Evolutionary conservation across 1,284 basidiomycete genomes (phyloP), one percentile per base, ranked within the genome.

Genomic region (Fomitiporia mediterranea): DNA sequence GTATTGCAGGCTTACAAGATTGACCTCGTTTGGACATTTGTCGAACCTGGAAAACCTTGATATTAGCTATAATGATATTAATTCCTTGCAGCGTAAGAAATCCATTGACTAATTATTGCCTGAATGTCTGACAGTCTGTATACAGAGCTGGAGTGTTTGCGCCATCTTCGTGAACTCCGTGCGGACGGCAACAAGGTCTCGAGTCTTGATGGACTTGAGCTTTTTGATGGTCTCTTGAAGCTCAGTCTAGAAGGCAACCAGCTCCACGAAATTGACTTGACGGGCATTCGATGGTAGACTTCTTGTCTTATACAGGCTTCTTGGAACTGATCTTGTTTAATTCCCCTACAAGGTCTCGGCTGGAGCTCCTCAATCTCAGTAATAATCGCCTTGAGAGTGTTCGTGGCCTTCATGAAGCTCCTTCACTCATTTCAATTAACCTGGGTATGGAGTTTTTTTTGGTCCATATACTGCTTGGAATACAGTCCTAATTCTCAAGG

Each of bases 11-110:
- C 77, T 99, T 63, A 90, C 92, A 61, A 83, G 84, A 59, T 74
- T 97, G 62, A 94, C 93, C 25, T 94, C 94, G 21, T 97, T 95
- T 69, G 81, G 81, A 66, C 94, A 98, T 69, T 75, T 99, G 62
- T 74, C 78, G 37, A 91, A 91, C 69, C 78, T 99, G 40, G 91
- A 95, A 71, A 84, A 81, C 64, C 79, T 99, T 62, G 94, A 99
- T 72, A 84, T 99, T 62, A 95, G 93, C 69, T 72, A 83, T 64
- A 99, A 99, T 69, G 82, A 91, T 60, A 79, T 99, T 53, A 91
- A 95, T 61, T 91, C 88, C 13, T 75, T 97, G 46, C 79, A 78
- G 46, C 91, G 93, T 94, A 69, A 71, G 91, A 49, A n/a, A n/a
- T n/a, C n/a, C 42, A 53, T 42, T 27, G 34, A 6, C 17, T 17